Base-by-base conservation (phyloP, 257 asterid species). In the Craterostigma plantagineum region DNA sequence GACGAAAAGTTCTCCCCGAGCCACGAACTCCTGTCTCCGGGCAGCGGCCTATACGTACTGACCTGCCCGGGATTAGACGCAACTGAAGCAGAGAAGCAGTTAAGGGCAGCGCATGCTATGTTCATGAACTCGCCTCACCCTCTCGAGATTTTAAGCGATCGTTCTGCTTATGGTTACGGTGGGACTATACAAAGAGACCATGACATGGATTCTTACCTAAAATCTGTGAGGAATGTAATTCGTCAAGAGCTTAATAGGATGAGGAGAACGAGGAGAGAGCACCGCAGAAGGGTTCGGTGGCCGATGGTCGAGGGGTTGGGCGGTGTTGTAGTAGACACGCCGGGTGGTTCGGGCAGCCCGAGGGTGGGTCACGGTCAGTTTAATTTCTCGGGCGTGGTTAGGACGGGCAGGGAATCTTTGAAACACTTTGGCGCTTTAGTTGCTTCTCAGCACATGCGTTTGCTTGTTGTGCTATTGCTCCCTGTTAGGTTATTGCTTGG, bases 121-220 rank as follows among this genome's bases (percentile, higher is more conserved):
- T 87, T 87, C 50, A 14, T 87, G 23, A 82, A 75, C 70, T 61
- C 92, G 0, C 98, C 98, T 0, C 98, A 87, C 57, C 98, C 99
- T 2, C 95, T 90, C 0, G 99, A 90, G 68, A 79, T 83, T 35
- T 50, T 90, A 46, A 79, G 94, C 6, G 91, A 83, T 46, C 87
- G 92, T 1, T 59, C 76, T 1, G 99, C 96, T 12, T 90, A 90
- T 49, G 94, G 99, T 8, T 68, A 81, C 0, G 79, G 68, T 17
- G 99, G 99, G n/a, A 60, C 70, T 33, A 81, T 90, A 42, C 87
- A 70, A 35, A 61, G 94, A 48, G 99, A 90, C 63, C 96, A 90
- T 18, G 99, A 90, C 54, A 79, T 79, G 95, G 43, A 49, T 45
- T 74, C 95, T 0, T 90, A 90, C 55, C 37, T 66, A 50, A 79